These are phyloP conservation scores for Fragaria ananassa DNA, from an alignment of 306 rosid species.

Conservation along the genomic window DNA sequence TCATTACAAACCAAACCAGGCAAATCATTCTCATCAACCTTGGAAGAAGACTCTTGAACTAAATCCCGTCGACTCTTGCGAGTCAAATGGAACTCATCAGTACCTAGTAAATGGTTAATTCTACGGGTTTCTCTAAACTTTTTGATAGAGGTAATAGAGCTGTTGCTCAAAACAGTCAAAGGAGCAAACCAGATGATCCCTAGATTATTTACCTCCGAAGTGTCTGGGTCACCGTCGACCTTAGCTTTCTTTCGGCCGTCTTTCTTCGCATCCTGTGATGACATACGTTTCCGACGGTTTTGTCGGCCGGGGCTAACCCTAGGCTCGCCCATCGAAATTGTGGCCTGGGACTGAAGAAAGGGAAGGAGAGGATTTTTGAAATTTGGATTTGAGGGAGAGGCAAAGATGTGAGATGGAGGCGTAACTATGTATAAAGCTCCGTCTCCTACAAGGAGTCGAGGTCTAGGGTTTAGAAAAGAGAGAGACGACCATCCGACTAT, in stretches of 20 bases:
- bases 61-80: neutral
- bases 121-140: neutral
- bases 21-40: conserved; percentile 14
- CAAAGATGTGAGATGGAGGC: no score
- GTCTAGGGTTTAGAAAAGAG: no score
- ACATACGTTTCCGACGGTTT: conserved; percentile 8
- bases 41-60: neutral
- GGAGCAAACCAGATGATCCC: neutral
- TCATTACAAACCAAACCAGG: conserved; percentile 27
- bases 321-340: neutral
- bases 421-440: no score
- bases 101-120: neutral
- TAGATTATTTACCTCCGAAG: neutral
- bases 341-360: neutral
- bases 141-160: neutral
- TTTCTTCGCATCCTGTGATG: neutral
- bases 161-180: neutral
- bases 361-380: neutral
- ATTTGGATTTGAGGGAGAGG: neutral
- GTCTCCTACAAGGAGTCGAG: no score
- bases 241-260: conserved; percentile 17
- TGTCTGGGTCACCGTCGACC: neutral
- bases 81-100: conserved; percentile 26
- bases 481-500: no score
- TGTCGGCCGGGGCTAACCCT: conserved; percentile 13